Conservation (phyloP, 495 filamentous ascomycete genomes). For the Penicillium macrosclerotiorum region DNA sequence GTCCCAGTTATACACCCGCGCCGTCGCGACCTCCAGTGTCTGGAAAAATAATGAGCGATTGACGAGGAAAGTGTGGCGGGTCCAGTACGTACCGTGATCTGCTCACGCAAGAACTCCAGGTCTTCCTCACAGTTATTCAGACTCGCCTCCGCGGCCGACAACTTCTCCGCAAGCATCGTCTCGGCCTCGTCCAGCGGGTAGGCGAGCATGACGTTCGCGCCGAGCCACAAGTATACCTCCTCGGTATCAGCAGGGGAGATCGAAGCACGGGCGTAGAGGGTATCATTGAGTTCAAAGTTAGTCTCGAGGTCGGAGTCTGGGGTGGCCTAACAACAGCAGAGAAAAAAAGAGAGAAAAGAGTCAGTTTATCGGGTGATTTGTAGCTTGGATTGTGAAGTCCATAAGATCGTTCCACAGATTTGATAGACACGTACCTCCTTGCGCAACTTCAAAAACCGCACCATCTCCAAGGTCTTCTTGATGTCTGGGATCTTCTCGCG, state of each 20-base stretch:
- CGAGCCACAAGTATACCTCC: conserved; percentile 96
- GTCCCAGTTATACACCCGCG: conserved; percentile 98
- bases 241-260: conserved; percentile 80
- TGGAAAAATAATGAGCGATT: conserved; percentile 27
- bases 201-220: conserved; percentile 96
- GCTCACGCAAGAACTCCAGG: conserved; percentile 90
- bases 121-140: conserved; percentile 90
- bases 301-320: conserved; percentile 62
- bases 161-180: conserved; percentile 72
- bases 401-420: too few relatives aligned
- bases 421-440: conserved; percentile 23
- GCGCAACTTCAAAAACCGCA: conserved; percentile 68
- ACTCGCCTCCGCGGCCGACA: conserved; percentile 73
- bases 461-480: conserved; percentile 93
- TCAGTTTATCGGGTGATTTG: neutral
- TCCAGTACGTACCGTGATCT: conserved; percentile 74
- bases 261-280: conserved; percentile 83
- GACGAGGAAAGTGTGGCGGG: neutral
- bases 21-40: conserved; percentile 96
- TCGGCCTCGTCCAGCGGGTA: conserved; percentile 89
- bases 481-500: conserved; percentile 97
- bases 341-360: neutral
- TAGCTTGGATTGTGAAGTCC: too few relatives aligned
- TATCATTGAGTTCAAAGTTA: conserved; percentile 95
- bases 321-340: conserved; percentile 18